phyloP scores from a whole-genome alignment of 257 asterid species.

The Primulina tabacum region DNA sequence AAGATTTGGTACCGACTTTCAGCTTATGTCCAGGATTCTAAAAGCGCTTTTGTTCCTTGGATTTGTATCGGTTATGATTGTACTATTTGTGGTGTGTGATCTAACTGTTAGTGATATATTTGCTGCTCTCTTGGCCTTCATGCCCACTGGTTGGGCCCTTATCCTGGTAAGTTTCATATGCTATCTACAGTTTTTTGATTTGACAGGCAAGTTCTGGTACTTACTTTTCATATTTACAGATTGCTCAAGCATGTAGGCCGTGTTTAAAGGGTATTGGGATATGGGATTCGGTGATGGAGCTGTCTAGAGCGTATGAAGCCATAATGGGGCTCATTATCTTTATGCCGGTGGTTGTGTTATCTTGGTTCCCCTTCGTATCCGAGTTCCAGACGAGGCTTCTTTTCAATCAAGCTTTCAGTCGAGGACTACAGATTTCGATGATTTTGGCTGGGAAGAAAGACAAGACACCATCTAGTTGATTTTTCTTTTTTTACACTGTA shows the following conservation, averaged over 20 bases:
- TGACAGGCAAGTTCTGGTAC: neutral
- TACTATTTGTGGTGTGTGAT: constrained; percentile 69
- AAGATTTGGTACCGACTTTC: constrained; percentile 90
- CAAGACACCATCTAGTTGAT: constrained; percentile 34
- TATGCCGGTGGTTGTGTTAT: constrained; percentile 68
- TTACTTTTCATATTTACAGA: constrained; percentile 36
- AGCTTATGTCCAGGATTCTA: constrained; percentile 95
- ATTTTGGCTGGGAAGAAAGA: constrained; percentile 84
- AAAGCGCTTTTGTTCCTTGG: constrained; percentile 94
- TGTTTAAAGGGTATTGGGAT: constrained; percentile 57
- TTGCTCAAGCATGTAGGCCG: constrained; percentile 78
- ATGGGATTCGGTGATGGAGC: constrained; percentile 92
- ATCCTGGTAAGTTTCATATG: constrained; percentile 57
- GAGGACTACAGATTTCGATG: constrained; percentile 97
- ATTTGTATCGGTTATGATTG: constrained; percentile 87
- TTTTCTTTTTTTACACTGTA: neutral
- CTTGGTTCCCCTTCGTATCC: constrained; percentile 98
- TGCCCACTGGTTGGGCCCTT: constrained; percentile 99
- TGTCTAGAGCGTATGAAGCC: constrained; percentile 78
- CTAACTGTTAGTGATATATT: constrained; percentile 73
- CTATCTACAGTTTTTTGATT: neutral
- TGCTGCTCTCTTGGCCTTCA: constrained; percentile 87
- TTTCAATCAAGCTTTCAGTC: constrained; percentile 94
- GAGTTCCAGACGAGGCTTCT: constrained; percentile 92
- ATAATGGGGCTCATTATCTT: constrained; percentile 85